Evolutionary conservation across 352 stramenopile species (phyloP).

Genomic region (Phytophthora aleatoria): DNA sequence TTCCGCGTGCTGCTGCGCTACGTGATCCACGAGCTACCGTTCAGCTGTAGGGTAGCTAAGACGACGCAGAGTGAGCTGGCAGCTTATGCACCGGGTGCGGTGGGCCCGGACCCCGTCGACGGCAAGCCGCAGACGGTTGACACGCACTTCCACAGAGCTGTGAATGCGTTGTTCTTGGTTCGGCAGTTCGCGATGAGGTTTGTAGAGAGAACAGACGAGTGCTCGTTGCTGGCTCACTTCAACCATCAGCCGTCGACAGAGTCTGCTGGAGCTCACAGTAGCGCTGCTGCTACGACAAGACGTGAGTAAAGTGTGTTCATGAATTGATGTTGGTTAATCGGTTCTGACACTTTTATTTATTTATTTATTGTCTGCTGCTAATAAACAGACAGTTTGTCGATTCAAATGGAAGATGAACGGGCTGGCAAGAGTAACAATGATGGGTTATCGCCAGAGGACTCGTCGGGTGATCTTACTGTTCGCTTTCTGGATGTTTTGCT

Average conservation of each 20-base stretch:
- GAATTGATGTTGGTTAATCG: neutral
- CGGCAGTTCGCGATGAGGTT: conserved; percentile 78
- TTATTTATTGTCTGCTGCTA: neutral
- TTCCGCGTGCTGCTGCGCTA: conserved; percentile 76
- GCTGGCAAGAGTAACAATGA: conserved; percentile 13
- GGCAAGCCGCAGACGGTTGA: conserved; percentile 48
- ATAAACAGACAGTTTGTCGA: conserved; percentile 27
- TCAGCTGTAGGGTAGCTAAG: conserved; percentile 59
- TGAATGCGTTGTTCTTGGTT: conserved; percentile 79
- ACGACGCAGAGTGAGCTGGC: conserved; percentile 60
- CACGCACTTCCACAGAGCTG: conserved; percentile 49
- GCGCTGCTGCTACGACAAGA: conserved; percentile 7
- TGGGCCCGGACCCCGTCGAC: conserved; percentile 16
- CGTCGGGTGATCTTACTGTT: conserved; percentile 63
- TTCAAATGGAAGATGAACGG: conserved; percentile 34
- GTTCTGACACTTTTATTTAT: neutral
- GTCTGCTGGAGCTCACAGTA: conserved; percentile 1
- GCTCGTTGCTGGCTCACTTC: conserved; percentile 66
- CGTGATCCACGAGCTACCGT: conserved; percentile 56
- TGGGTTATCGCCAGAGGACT: conserved; percentile 15
- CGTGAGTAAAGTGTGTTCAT: conserved; percentile 14
- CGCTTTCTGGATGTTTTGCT: conserved; percentile 74
- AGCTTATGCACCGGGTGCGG: conserved; percentile 34
- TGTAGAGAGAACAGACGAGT: conserved; percentile 71
- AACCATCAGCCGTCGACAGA: conserved; percentile 37